phyloP scores from a whole-genome alignment of 1,284 basidiomycete genomes.

The Kalmanozyma brasiliensis region DNA sequence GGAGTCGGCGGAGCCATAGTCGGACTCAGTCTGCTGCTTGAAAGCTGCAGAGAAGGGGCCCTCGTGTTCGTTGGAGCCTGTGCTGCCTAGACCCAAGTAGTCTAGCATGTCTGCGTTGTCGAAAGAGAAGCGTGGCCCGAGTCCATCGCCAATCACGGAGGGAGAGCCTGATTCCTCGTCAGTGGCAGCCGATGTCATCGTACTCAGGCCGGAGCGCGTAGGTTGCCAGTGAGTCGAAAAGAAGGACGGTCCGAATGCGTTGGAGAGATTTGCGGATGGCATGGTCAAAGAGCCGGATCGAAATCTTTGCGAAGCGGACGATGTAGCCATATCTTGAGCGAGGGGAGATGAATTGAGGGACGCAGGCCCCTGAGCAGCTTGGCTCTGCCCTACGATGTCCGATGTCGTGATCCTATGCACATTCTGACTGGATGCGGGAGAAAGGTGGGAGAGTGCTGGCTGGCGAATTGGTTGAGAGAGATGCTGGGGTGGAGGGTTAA shows the following conservation, averaged over 20 bases:
- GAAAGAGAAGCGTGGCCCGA: conserved; percentile 30
- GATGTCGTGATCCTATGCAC: too few species aligned
- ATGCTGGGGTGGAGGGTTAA: conserved; percentile 11
- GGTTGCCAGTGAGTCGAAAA: conserved; percentile 55
- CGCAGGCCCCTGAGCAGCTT: conserved; percentile 4
- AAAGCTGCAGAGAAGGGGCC: background rate
- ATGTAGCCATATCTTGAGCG: conserved; percentile 4
- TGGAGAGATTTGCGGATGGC: conserved; percentile 39
- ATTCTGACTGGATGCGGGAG: background rate
- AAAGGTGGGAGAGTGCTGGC: background rate
- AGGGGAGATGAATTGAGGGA: background rate
- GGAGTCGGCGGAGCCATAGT: conserved; percentile 12
- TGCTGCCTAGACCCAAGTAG: conserved; percentile 54
- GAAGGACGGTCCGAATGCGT: conserved; percentile 54
- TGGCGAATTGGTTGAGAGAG: conserved; percentile 7
- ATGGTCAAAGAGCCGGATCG: conserved; percentile 52
- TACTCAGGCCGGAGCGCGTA: conserved; percentile 45
- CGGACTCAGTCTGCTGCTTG: conserved; percentile 3
- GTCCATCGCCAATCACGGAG: conserved; percentile 4
- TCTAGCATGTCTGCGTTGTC: conserved; percentile 52
- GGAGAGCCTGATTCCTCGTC: conserved; percentile 18
- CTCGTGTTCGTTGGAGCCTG: background rate
- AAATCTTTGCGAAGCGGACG: conserved; percentile 24
- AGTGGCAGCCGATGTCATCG: conserved; percentile 28
- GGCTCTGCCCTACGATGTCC: background rate